Base-by-base conservation (phyloP, 1,139 yeast genomes). In the Candida sanyaensis region DNA sequence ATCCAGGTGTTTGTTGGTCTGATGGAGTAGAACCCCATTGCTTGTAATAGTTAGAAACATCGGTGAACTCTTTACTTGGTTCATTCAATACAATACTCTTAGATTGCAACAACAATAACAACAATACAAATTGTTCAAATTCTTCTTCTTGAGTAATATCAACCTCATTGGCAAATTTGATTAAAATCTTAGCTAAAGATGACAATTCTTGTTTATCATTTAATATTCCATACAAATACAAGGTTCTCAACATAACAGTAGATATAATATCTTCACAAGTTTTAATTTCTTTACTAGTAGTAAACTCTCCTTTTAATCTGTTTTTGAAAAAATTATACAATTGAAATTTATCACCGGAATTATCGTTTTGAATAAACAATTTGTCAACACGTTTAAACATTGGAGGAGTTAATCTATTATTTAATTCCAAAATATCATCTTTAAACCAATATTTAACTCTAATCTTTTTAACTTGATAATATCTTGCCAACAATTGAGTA, bases 391-490 rank as follows among this genome's bases (percentile, higher is more conserved):
- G 53, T 44, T 56, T 61, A 27, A 58, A 60, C 13, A 63, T 50
- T 7, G 68, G 73, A 6, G 86, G 86, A 1, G 73, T 67, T 46
- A 79, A 58, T 54, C 87, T 73, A 54, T 82, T 83, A 40, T 77
- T 76, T 29, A 86, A 64, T 47, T 76, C 78, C 33, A 72, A 59
- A 8, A 65, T 57, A 10, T 73, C 75, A 11, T 78, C 78, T 39
- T 80, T 80, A 62, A 77, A 86, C 84, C 90, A 87, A 47, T 78
- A 81, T 28, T 72, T 70, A 32, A 83, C 78, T 39, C 72, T 68
- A 28, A 88, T 76, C 50, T 80, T 84, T 61, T 87, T 89, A 49
- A 81, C 86, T 63, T 92, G 97, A 64, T 85, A 91, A 65, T 89
- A 93, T 61, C 98, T 82, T 49, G 91, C 87, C 57, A 92, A 76